Evolutionary conservation across 805 yeast genomes (phyloP).

Genomic region (Hanseniaspora pseudoguilliermondii): DNA sequence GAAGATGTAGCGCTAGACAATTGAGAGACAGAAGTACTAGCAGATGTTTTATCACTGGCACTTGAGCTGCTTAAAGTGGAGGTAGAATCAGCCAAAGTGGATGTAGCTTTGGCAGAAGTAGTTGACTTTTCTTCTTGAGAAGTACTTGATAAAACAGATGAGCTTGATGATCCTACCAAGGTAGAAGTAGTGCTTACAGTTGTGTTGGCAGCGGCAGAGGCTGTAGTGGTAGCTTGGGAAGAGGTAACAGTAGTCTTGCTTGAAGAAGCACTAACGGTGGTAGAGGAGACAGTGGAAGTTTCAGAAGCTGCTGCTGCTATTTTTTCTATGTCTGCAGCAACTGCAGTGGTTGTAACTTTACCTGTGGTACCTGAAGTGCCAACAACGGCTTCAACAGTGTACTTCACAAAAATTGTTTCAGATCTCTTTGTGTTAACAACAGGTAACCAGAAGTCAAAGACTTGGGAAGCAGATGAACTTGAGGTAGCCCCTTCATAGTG

Average conservation of each 20-base stretch:
- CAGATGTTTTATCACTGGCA: no score
- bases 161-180: no score
- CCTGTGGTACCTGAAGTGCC: constrained; percentile 6
- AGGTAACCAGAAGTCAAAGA: constrained; percentile 8
- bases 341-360: not conserved
- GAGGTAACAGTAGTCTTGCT: not conserved
- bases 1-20: constrained; percentile 3
- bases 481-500: not conserved
- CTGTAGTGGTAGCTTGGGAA: not conserved
- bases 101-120: no score
- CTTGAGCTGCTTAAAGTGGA: no score
- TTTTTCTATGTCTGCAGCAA: constrained; percentile 1
- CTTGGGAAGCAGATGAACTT: not conserved
- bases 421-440: not conserved
- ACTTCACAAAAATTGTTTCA: not conserved
- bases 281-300: constrained; percentile 5
- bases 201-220: not conserved
- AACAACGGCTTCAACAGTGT: not conserved
- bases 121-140: no score
- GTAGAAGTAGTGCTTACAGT: no score
- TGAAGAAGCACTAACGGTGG: not conserved
- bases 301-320: no score
- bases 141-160: no score
- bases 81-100: no score
- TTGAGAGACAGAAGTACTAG: not conserved